phyloP scores from a whole-genome alignment of 371 early-diverging fungal genomes.

The Parasitella parasitica region DNA sequence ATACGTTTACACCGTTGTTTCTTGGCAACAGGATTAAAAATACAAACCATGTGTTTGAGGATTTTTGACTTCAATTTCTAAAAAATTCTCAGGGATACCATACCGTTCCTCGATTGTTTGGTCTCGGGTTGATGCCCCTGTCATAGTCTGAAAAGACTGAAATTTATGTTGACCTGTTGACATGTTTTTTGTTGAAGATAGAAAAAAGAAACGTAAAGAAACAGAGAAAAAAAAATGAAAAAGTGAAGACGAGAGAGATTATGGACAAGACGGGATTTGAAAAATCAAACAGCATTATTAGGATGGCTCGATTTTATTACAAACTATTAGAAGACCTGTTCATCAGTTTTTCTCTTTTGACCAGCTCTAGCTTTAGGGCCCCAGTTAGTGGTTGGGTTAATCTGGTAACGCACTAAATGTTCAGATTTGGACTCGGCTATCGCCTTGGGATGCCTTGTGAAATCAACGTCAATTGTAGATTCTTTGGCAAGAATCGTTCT shows the following conservation, averaged over 20 bases:
- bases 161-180: conserved; percentile 31
- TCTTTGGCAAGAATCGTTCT: conserved; percentile 63
- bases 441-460: conserved; percentile 71
- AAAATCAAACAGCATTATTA: neutral
- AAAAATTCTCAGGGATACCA: conserved; percentile 94
- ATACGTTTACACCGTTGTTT: neutral
- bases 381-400: conserved; percentile 94
- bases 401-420: conserved; percentile 87
- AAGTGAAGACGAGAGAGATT: neutral
- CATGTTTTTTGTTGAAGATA: conserved; percentile 11
- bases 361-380: conserved; percentile 89
- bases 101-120: conserved; percentile 91
- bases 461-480: conserved; percentile 63
- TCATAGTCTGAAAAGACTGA: conserved; percentile 57
- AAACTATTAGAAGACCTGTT: conserved; percentile 20
- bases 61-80: conserved; percentile 94
- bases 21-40: neutral
- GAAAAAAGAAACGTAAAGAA: conserved; percentile 10
- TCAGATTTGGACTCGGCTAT: conserved; percentile 73
- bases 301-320: neutral
- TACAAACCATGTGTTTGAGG: conserved; percentile 81
- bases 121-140: conserved; percentile 64
- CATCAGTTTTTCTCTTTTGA: conserved; percentile 50
- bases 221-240: conserved; percentile 9
- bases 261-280: conserved; percentile 1